Evolutionary conservation across 164 flowering plant species (phyloP), one percentile per base, ranked within the genome.

Genomic region (Cinnamomum chago): DNA sequence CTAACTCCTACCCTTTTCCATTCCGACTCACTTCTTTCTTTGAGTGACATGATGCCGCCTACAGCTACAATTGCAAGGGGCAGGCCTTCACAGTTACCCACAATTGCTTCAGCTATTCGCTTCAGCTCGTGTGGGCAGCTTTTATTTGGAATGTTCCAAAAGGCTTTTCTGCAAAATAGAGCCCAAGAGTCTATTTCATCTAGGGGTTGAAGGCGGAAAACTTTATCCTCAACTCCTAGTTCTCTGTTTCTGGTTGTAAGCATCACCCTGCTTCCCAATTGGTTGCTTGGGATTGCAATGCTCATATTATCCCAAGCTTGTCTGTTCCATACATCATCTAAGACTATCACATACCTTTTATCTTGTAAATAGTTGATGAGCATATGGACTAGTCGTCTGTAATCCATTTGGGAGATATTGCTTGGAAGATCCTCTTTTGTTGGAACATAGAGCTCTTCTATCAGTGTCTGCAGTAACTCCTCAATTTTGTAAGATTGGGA

Each of bases 241-340:
- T 80, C 72, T 20, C 75, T 76, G 55, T 72, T 65, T 55, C 88
- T 72, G 13, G 85, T 81, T 13, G 88, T 85, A n/a, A 85, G 35
- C 14, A 85, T 28, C 28, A 83, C 62, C 50, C 83, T 72, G 58
- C 88, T 83, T 28, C 82, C 82, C 62, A 58, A 12, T 51, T 35
- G 28, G 18, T 70, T 79, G 2, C 12, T 28, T 66, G 69, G 69
- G 9, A 66, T 5, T 4, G 69, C 69, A 3, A 30, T 15, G 7
- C 20, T 66, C 18, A 66, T 7, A 27, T 66, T 22, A 10, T 28
- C 5, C 69, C 69, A 66, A 25, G 47, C 40, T 3, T 66, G 3
- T 27, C 27, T 15, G 40, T 6, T 27, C 84, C 87, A 85, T 58
- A 85, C 78, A 83, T 85, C 87, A 79, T 88, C 91, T 15, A 88